phyloP scores from a whole-genome alignment of 1,284 basidiomycete species.

The Malassezia vespertilionis region DNA sequence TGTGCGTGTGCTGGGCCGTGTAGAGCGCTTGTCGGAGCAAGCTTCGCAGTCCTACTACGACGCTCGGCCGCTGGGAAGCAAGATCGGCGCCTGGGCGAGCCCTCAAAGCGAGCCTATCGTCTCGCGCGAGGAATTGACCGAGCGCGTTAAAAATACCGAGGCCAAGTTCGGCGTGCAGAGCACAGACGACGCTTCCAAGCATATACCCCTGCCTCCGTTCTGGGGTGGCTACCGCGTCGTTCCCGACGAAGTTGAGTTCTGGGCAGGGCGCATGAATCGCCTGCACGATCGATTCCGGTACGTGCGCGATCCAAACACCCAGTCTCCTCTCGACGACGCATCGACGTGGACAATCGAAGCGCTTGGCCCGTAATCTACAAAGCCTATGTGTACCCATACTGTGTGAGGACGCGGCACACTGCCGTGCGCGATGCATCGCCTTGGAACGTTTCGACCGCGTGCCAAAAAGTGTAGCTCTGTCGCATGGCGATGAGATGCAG shows the following conservation, averaged over 20 bases:
- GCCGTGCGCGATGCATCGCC: conserved; percentile 15
- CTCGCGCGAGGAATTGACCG: conserved; percentile 55
- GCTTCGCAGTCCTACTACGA: conserved; percentile 78
- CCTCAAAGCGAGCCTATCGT: conserved; percentile 72
- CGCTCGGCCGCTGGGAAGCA: conserved; percentile 69
- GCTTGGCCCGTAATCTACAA: conserved; percentile 14
- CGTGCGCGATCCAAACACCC: conserved; percentile 14
- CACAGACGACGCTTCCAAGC: conserved; percentile 20
- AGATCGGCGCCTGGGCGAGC: conserved; percentile 84
- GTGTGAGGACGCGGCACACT: conserved; percentile 23
- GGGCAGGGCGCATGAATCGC: conserved; percentile 38
- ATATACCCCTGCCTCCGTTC: conserved; percentile 69
- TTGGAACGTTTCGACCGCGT: conserved; percentile 27
- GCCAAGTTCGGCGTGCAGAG: conserved; percentile 55
- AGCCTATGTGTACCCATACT: neutral
- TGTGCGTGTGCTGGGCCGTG: conserved; percentile 72
- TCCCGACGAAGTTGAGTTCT: conserved; percentile 60
- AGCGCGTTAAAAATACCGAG: conserved; percentile 57
- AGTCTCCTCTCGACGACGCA: conserved; percentile 3
- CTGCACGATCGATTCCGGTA: conserved; percentile 42
- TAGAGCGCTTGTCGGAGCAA: conserved; percentile 61
- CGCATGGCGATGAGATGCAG: conserved; percentile 56
- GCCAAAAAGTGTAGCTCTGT: conserved; percentile 40
- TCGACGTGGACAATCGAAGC: conserved; percentile 12
- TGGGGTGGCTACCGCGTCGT: conserved; percentile 95